Base-by-base conservation (phyloP, 1,139 yeast species). In the Pichia sp. region DNA sequence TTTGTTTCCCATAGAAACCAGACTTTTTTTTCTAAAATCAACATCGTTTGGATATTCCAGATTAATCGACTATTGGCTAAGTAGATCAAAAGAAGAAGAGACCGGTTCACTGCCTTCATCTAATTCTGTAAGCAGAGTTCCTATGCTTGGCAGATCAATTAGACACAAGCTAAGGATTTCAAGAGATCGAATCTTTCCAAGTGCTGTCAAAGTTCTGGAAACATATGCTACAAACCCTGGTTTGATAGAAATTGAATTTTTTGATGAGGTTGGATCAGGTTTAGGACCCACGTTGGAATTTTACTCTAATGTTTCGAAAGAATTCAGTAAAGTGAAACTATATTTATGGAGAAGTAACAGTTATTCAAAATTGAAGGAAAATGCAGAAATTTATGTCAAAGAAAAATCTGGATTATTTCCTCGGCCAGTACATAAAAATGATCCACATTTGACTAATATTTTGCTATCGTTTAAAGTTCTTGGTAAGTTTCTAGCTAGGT, bases 241-340 rank as follows among this genome's bases (percentile, higher is more conserved):
- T 33, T 71, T 87, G 7, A 67, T 92, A 39, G 97, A 92, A 56
- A 82, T 92, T 48, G 97, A 90, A 60, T 92, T 85, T 58, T 81
- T 76, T 54, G 90, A 84, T 55, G 98, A 92, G 61, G 96, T 76
- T n/a, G 98, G 98, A 11, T 83, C 96, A 1, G 98, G 98, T 0
- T 67, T 89, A 42, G 98, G 98, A 0, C 98, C 98, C 2, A 92
- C 98, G 0, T 70, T 90, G 51, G 98, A 92, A 62, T 92, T 92
- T 59, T 92, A 87, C 60, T 80, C 97, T 0, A 69, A 74, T 12
- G 92, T 87, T 4, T 87, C 97, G 0, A 78, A 70, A 50, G 92
- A 83, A 50, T 87, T 86, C 59, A 69, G 84, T 1, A 72, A 68
- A 51, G 73, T 71, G 46, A 72, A 71, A 42, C 64, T 82, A 46